Percentiles rank a stretch among this genome's conserved stretches.
Conservation (phyloP, 2,329 filamentous ascomycete genomes). For the Salinomyces thailandicus region DNA sequence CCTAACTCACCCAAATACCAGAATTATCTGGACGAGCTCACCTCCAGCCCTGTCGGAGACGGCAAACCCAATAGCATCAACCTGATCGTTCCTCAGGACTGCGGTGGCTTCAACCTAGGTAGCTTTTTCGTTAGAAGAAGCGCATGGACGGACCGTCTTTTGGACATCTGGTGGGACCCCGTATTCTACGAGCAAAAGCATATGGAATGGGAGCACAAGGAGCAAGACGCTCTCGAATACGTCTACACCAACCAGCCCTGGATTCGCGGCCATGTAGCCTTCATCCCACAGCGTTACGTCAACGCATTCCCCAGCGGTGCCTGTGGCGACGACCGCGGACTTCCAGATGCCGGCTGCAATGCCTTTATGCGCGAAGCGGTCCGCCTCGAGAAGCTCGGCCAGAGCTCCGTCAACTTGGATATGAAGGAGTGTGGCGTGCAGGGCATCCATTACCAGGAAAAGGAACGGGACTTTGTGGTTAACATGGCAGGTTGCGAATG, state of each 20-base stretch:
- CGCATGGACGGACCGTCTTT: constrained; percentile 77
- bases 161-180: constrained; percentile 98
- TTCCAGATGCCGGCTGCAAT: constrained; percentile 42
- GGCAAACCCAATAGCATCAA: constrained; percentile 70
- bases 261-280: constrained; percentile 79
- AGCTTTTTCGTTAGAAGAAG: constrained; percentile 86
- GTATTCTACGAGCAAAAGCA: constrained; percentile 96
- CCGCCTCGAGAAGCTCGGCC: constrained; percentile 6
- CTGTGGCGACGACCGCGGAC: constrained; percentile 65
- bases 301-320: constrained; percentile 91
- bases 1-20: constrained; percentile 32
- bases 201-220: constrained; percentile 98
- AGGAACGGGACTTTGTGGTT: constrained; percentile 83
- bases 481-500: constrained; percentile 98
- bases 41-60: constrained; percentile 65
- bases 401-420: neutral
- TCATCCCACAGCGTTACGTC: constrained; percentile 81
- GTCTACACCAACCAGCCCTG: constrained; percentile 86
- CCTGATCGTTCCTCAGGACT: constrained; percentile 84
- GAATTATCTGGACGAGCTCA: constrained; percentile 62
- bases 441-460: constrained; percentile 70
- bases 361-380: constrained; percentile 1
- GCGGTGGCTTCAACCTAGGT: constrained; percentile 88
- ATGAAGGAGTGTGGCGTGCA: constrained; percentile 22
- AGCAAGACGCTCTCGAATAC: constrained; percentile 90